Base-by-base conservation (phyloP, 768 basidiomycete genomes). In the Exsudoporus frostii region DNA sequence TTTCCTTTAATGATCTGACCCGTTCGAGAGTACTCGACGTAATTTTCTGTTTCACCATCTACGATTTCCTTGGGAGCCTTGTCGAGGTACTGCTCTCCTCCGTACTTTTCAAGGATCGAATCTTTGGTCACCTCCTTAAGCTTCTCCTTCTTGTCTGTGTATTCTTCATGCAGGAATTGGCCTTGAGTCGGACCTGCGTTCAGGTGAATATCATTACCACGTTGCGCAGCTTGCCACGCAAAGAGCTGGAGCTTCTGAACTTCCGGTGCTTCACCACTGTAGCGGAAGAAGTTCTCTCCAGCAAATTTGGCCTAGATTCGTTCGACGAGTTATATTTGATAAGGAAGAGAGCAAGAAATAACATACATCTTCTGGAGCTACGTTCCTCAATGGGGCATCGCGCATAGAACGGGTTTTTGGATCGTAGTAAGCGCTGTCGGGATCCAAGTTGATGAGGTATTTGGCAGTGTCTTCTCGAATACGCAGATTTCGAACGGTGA, bases 351-450 rank as follows among this genome's bases (percentile, higher is more conserved):
- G 27, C 3, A 22, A 22, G 45, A 45, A 13, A 22, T 6, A 34
- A 74, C 88, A 46, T 66, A 95, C 94, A 64, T 98, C 96, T 71
- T 96, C 93, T n/a, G 90, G 74, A 7, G 84, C 77, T 24, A 90
- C 75, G 60, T 84, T 81, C 67, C 82, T 83, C 14, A 85, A 55
- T 0, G 96, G 97, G 38, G 96, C 95, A 65, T 99, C 97, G 72
- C 97, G 88, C 97, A 99, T 99, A 7, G 96, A 98, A 65, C 97
- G 87, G 13, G 97, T 98, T 76, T 99, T 99, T 43, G 97, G 97
- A 66, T 99, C 97, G 67, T 99, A 99, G 75, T 98, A 98, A 9
- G 97, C 97, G 63, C 90, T 93, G 0, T 92, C 87, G 1, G 89
- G 88, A 70, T 98, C 94, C 69, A 99, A 70, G 68, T 98, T 99